phyloP scores from a whole-genome alignment of 805 yeast species.

The Nadsonia fulvescens region DNA sequence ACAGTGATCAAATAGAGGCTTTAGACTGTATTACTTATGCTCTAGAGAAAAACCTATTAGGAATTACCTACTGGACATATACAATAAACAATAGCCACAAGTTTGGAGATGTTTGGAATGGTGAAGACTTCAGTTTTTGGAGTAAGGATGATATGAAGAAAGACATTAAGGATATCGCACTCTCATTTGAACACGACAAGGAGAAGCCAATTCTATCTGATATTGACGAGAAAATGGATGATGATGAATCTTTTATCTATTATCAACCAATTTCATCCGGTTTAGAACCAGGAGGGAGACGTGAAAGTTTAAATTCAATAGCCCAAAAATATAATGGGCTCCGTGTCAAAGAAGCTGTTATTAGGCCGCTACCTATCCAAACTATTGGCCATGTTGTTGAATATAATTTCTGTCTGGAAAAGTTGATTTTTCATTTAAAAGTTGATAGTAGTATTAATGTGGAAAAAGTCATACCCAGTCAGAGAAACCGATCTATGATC shows the following conservation, averaged over 20 bases:
- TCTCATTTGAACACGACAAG: too few relatives aligned
- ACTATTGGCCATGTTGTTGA: conserved; percentile 39
- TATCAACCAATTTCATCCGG: conserved; percentile 10
- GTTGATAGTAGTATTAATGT: conserved; percentile 17
- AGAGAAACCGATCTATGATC: too few relatives aligned
- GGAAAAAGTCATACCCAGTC: too few relatives aligned
- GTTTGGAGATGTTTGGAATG: conserved; percentile 84
- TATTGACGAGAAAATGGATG: conserved; percentile 1
- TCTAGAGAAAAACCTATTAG: conserved; percentile 49
- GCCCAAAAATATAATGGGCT: conserved; percentile 13
- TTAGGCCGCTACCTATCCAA: conserved; percentile 59
- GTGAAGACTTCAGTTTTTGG: conserved; percentile 81
- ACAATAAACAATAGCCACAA: conserved; percentile 49
- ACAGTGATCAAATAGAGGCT: conserved; percentile 53
- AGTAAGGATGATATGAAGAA: conserved; percentile 35
- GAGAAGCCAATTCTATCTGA: too few relatives aligned
- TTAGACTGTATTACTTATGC: conserved; percentile 67
- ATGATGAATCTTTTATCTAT: neutral
- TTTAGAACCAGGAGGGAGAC: too few relatives aligned
- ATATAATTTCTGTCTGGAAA: conserved; percentile 40
- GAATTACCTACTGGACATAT: conserved; percentile 77
- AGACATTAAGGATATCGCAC: conserved; percentile 3
- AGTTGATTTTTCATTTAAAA: conserved; percentile 29
- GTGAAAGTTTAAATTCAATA: conserved; percentile 1
- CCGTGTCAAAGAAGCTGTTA: conserved; percentile 58